Base-by-base conservation (phyloP, 202 grass and related monocot species). In the Carex sylvatica region DNA sequence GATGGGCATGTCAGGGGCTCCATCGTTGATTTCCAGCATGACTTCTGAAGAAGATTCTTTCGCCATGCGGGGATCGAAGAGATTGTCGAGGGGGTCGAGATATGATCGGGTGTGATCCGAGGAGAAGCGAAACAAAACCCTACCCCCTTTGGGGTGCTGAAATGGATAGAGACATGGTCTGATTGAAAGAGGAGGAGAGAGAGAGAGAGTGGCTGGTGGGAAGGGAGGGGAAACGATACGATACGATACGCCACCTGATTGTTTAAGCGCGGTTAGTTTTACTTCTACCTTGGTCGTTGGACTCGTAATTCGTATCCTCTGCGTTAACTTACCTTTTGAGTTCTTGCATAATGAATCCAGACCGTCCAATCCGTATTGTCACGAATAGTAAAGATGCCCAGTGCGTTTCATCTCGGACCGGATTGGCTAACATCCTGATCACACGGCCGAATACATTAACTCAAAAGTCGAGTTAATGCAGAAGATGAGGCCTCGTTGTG, bases 21-120 rank as follows among this genome's bases (percentile, higher is more conserved):
- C 80, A 82, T 82, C 24, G 15, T 55, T n/a, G 26, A 82, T 67
- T 31, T 35, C 42, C 11, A 30, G 6, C 28, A 23, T 28, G 15
- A 68, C 15, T 18, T 52, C 38, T 54, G 44, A 80, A 79, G 54
- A 65, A 20, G 6, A 80, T 80, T 80, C 78, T 24, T 22, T 65
- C 36, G 78, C 78, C 78, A 80, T 65, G 35, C 9, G 9, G 9
- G 2, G 26, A 82, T 54, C 42, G 19, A 30, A 80, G n/a, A 64
- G 19, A 63, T 63, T 59, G 72, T 51, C 10, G 0, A 54, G 15
- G 72, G 49, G 14, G 6, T 4, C 4, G 49, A 54, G 49, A 30
- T 16, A 30, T 51, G 22, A 6, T 28, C 9, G 23, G 16, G 26
- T 20, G 24, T 36, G 76, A 58, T 49, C 3, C 7, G 31, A 44